These are phyloP conservation scores for Verticillium tricorpus DNA, from an alignment of 2,329 filamentous ascomycete species.

Conservation along the genomic window DNA sequence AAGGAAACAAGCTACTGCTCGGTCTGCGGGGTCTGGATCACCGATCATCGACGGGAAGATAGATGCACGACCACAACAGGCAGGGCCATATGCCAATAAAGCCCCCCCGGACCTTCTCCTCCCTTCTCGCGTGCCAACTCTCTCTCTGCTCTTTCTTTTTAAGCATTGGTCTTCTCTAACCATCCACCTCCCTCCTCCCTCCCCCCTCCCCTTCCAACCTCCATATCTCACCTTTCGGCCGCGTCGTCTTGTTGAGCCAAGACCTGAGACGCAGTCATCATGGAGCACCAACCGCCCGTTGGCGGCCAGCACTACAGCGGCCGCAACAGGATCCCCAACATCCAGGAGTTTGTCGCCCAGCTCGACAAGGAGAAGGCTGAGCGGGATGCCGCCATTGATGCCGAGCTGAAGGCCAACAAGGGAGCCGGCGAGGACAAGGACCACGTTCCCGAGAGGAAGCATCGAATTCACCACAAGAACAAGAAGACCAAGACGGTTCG, in stretches of 20 bases:
- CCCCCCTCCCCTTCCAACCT: too few relatives aligned
- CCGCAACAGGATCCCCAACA: conserved; percentile 78
- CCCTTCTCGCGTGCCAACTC: conserved; percentile 4
- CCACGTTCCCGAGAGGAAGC: conserved; percentile 31
- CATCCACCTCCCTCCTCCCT: neutral
- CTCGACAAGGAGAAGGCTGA: conserved; percentile 76
- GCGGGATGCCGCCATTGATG: conserved; percentile 68
- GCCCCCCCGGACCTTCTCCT: neutral
- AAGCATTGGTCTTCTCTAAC: too few relatives aligned
- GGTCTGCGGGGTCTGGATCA: neutral
- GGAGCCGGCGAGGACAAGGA: conserved; percentile 31
- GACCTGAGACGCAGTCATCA: neutral
- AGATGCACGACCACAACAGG: neutral
- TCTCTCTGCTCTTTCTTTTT: conserved; percentile 2
- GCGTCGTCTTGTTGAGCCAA: neutral
- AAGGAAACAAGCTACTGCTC: neutral
- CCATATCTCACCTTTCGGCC: neutral
- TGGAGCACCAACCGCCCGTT: conserved; percentile 31
- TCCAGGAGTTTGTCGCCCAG: conserved; percentile 75
- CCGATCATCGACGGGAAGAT: neutral
- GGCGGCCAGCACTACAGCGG: conserved; percentile 73
- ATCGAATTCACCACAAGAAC: conserved; percentile 23
- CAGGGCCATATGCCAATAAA: neutral
- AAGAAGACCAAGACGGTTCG: conserved; percentile 66
- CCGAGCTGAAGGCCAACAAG: conserved; percentile 37